Conservation (phyloP, 345 rosid genomes). For the Bruguiera sexangula region DNA sequence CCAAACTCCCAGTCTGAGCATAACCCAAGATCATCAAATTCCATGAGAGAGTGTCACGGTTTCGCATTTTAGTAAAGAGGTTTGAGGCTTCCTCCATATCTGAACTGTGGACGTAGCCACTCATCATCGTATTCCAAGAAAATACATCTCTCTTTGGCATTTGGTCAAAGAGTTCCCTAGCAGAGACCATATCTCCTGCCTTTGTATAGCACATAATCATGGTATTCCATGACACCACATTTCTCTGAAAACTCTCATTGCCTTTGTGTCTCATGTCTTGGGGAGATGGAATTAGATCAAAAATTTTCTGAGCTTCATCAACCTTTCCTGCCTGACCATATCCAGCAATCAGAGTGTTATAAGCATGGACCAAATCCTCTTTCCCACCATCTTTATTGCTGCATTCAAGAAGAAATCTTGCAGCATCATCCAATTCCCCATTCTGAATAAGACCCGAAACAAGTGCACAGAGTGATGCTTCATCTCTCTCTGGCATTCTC, state of each 20-base stretch:
- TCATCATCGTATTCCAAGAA: slow-evolving; percentile 79
- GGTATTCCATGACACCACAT: slow-evolving; percentile 71
- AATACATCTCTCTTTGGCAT: slow-evolving; percentile 54
- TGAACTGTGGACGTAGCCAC: slow-evolving; percentile 47
- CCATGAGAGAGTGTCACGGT: slow-evolving; percentile 53
- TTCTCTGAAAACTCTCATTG: slow-evolving; percentile 33
- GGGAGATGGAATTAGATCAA: slow-evolving; percentile 46
- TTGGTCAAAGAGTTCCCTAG: slow-evolving; percentile 55
- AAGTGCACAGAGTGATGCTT: slow-evolving; percentile 48
- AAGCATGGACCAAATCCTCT: slow-evolving; percentile 51
- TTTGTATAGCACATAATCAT: slow-evolving; percentile 71
- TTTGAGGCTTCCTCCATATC: slow-evolving; percentile 55
- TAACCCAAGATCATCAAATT: slow-evolving; percentile 62
- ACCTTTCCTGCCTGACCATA: slow-evolving; percentile 57
- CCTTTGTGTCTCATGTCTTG: slow-evolving; percentile 13
- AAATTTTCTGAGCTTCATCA: slow-evolving; percentile 52
- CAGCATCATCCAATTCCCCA: slow-evolving; percentile 56
- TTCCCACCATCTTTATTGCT: slow-evolving; percentile 20
- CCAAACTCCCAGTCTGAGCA: slow-evolving; percentile 42
- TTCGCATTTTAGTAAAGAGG: slow-evolving; percentile 52
- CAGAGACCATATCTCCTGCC: slow-evolving; percentile 52
- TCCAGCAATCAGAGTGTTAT: slow-evolving; percentile 75
- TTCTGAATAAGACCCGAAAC: slow-evolving; percentile 61
- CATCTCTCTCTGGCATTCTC: slow-evolving; percentile 52
- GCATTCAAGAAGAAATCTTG: slow-evolving; percentile 34